Evolutionary conservation across 257 asterid genomes (phyloP).

Genomic region (Mentha longifolia): DNA sequence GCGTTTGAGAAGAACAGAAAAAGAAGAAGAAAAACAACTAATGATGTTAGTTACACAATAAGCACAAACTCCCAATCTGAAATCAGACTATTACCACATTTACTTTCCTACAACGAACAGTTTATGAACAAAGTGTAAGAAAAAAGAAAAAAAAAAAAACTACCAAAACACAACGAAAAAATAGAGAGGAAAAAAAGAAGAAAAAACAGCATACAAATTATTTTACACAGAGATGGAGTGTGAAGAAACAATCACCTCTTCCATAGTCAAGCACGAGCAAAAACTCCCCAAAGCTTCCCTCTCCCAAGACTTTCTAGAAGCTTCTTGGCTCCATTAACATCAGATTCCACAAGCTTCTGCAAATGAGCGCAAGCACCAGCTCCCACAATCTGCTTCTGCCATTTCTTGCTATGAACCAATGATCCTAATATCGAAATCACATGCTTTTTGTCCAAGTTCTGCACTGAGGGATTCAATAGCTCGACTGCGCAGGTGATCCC

Average conservation of each 20-base stretch:
- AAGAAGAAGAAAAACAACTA: slow-evolving; percentile 27
- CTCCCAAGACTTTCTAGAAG: slow-evolving; percentile 63
- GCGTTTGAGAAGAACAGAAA: slow-evolving; percentile 24
- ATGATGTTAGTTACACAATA: slow-evolving; percentile 41
- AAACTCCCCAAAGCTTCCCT: slow-evolving; percentile 82
- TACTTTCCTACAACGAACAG: slow-evolving; percentile 40
- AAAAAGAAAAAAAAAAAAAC: slow-evolving; percentile 23
- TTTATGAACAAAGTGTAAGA: slow-evolving; percentile 49
- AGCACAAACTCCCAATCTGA: slow-evolving; percentile 36
- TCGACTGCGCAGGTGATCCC: slow-evolving; percentile 59
- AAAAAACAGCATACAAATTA: slow-evolving; percentile 18
- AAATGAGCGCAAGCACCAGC: slow-evolving; percentile 65
- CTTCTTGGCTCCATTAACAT: slow-evolving; percentile 82
- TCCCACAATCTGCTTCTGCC: slow-evolving; percentile 71
- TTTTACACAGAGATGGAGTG: slow-evolving; percentile 42
- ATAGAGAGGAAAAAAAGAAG: slow-evolving; percentile 20
- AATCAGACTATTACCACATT: slow-evolving; percentile 39
- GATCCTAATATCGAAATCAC: slow-evolving; percentile 49
- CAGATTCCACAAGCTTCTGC: slow-evolving; percentile 66
- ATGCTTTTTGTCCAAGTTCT: slow-evolving; percentile 54
- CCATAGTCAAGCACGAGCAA: slow-evolving; percentile 40
- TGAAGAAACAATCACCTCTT: not conserved
- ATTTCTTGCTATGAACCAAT: slow-evolving; percentile 65
- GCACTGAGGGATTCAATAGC: slow-evolving; percentile 57
- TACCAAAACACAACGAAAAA: slow-evolving; percentile 3